Conservation (phyloP, 2,329 filamentous ascomycete species). For the Raffaelea albimanens region DNA sequence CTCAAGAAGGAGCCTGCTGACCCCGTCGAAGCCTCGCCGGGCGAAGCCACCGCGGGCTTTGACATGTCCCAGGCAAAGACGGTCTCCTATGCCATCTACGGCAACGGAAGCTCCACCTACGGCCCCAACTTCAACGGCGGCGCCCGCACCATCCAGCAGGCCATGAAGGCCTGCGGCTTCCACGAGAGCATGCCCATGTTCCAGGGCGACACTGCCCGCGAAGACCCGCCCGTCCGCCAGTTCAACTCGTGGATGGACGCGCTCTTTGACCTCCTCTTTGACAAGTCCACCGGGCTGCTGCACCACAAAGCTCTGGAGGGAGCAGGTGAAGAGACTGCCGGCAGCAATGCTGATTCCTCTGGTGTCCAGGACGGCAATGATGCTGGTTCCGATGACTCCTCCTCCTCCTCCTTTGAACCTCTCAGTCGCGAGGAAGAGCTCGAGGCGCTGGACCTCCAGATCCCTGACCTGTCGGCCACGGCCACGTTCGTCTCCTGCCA, state of each 20-base stretch:
- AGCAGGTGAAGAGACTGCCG: background rate
- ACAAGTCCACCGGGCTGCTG: too few relatives aligned
- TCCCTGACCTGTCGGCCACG: background rate
- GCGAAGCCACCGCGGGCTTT: too few relatives aligned
- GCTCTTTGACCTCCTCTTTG: too few relatives aligned
- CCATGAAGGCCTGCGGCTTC: background rate
- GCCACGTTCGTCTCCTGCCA: too few relatives aligned
- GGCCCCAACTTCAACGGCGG: slow-evolving; percentile 2
- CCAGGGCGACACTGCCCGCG: background rate
- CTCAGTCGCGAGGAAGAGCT: background rate
- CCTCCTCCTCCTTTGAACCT: background rate
- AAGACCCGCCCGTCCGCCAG: slow-evolving; percentile 1
- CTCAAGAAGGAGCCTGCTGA: too few relatives aligned
- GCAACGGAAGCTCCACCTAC: slow-evolving; percentile 3
- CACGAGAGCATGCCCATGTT: background rate
- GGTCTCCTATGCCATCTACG: slow-evolving; percentile 1
- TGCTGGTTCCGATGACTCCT: too few relatives aligned
- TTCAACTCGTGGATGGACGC: background rate
- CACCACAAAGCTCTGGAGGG: background rate
- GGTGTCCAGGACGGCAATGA: too few relatives aligned
- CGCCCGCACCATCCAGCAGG: background rate
- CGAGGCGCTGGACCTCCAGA: background rate
- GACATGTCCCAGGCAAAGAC: too few relatives aligned
- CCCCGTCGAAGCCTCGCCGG: too few relatives aligned
- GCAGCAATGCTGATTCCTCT: background rate